Percentiles rank a stretch among this genome's conserved stretches.
phyloP scores from a whole-genome alignment of 208 protist species.

The Leptomonas pyrrhocoris region DNA sequence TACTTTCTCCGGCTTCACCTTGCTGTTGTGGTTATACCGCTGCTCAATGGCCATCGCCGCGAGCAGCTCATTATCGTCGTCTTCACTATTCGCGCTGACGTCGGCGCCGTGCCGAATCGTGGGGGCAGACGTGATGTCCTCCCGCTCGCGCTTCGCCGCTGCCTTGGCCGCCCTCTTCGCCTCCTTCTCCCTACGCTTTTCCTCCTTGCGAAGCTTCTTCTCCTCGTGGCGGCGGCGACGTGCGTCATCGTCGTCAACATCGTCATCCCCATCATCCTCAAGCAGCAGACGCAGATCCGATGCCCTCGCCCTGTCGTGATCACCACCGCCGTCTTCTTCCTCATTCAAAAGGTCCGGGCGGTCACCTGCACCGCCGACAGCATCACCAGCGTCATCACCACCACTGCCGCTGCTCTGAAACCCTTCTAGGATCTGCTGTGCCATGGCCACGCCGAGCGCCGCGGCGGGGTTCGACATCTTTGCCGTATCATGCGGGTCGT shows the following conservation, averaged over 20 bases:
- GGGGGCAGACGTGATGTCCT: constrained; percentile 19
- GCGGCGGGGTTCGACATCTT: constrained; percentile 59
- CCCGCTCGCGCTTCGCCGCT: constrained; percentile 26
- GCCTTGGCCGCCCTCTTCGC: constrained; percentile 25
- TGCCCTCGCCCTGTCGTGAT: not conserved
- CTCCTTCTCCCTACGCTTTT: constrained; percentile 25
- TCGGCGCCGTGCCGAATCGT: not conserved
- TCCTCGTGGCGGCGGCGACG: constrained; percentile 26
- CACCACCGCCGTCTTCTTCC: not conserved
- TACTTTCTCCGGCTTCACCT: constrained; percentile 12
- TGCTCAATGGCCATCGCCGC: constrained; percentile 16
- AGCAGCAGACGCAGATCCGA: constrained; percentile 1
- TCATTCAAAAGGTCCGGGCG: not conserved
- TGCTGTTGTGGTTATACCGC: not conserved
- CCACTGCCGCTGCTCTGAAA: not conserved
- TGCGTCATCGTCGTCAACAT: not conserved
- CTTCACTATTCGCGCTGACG: constrained; percentile 1
- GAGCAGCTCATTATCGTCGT: constrained; percentile 18
- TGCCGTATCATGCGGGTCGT: constrained; percentile 48
- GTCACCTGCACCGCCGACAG: not conserved
- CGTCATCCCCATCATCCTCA: not conserved
- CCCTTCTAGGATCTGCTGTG: constrained; percentile 55
- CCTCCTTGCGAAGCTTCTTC: constrained; percentile 21
- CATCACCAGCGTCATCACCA: constrained; percentile 9
- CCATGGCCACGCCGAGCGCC: constrained; percentile 55